Percentiles rank a stretch among this genome's conserved stretches.
Conservation (phyloP, 805 yeast species). For the Brettanomyces nanus region DNA sequence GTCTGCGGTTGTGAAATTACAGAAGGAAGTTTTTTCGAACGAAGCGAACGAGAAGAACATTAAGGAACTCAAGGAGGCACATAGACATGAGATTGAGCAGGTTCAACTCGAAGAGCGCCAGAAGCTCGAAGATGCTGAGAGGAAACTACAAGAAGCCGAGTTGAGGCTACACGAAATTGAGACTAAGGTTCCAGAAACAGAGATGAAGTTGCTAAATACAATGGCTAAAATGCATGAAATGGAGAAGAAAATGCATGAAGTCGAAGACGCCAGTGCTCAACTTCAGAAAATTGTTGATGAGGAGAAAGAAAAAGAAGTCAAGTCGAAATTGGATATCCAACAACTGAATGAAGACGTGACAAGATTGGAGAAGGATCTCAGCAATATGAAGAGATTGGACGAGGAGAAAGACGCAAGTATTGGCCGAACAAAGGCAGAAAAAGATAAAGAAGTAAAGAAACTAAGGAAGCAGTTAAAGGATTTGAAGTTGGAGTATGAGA, state of each 20-base stretch:
- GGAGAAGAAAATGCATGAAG: background rate
- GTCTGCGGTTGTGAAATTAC: background rate
- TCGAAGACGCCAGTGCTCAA: background rate
- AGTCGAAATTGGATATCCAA: no score
- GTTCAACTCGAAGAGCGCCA: no score
- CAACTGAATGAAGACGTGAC: no score
- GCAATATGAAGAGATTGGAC: no score
- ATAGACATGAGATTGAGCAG: slow-evolving; percentile 25
- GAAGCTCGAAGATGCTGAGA: slow-evolving; percentile 26
- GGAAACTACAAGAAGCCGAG: slow-evolving; percentile 14
- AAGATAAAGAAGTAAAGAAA: slow-evolving; percentile 15
- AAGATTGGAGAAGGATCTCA: background rate
- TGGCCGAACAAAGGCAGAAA: no score
- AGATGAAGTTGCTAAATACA: background rate
- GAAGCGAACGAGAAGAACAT: slow-evolving; percentile 28
- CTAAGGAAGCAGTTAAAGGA: slow-evolving; percentile 1
- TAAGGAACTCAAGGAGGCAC: slow-evolving; percentile 29
- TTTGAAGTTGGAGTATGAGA: background rate
- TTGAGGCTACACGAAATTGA: slow-evolving; percentile 25
- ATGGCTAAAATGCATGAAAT: background rate
- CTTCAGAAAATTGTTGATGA: background rate
- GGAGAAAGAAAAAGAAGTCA: no score
- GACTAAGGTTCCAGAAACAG: slow-evolving; percentile 18
- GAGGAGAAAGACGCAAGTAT: no score
- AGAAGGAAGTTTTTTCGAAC: slow-evolving; percentile 5